Percentiles rank a stretch among this genome's conserved stretches.
These are phyloP conservation scores for Hypoxylon perforatum DNA, from an alignment of 495 filamentous ascomycete species.

Conservation along the genomic window DNA sequence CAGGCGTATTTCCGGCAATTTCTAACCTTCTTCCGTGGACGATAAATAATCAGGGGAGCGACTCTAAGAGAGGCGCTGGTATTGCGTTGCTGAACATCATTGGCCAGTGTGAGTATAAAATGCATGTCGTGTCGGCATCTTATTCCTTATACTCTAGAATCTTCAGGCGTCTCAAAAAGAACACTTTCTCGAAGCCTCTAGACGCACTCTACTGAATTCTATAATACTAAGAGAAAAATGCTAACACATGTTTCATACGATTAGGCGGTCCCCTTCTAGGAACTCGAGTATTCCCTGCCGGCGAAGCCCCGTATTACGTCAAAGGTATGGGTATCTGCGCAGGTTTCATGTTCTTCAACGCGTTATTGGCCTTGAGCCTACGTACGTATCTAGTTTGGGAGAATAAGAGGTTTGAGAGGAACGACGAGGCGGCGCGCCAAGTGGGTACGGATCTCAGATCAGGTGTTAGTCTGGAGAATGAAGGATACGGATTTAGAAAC, in stretches of 20 bases:
- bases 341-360: slow-evolving; percentile 77
- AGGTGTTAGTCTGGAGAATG: slow-evolving; percentile 45
- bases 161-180: too few species aligned
- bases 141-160: too few species aligned
- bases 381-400: slow-evolving; percentile 69
- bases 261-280: slow-evolving; percentile 78
- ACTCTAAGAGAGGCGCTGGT: slow-evolving; percentile 75
- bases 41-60: slow-evolving; percentile 78
- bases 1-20: slow-evolving; percentile 75
- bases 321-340: slow-evolving; percentile 76
- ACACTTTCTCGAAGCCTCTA: too few species aligned
- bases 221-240: too few species aligned
- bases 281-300: slow-evolving; percentile 72
- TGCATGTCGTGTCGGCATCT: too few species aligned
- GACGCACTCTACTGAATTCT: too few species aligned
- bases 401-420: slow-evolving; percentile 67
- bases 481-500: slow-evolving; percentile 53
- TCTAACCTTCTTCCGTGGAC: slow-evolving; percentile 81
- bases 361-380: slow-evolving; percentile 65
- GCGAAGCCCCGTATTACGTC: slow-evolving; percentile 70
- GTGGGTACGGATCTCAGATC: slow-evolving; percentile 19
- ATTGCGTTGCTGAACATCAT: slow-evolving; percentile 77
- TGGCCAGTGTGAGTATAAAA: too few species aligned
- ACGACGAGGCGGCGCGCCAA: slow-evolving; percentile 39
- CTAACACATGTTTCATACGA: too few species aligned